Percentiles rank a stretch among this genome's conserved stretches.
Evolutionary conservation across 1,284 basidiomycete genomes (phyloP).

Genomic region (Ustilago crameri): DNA sequence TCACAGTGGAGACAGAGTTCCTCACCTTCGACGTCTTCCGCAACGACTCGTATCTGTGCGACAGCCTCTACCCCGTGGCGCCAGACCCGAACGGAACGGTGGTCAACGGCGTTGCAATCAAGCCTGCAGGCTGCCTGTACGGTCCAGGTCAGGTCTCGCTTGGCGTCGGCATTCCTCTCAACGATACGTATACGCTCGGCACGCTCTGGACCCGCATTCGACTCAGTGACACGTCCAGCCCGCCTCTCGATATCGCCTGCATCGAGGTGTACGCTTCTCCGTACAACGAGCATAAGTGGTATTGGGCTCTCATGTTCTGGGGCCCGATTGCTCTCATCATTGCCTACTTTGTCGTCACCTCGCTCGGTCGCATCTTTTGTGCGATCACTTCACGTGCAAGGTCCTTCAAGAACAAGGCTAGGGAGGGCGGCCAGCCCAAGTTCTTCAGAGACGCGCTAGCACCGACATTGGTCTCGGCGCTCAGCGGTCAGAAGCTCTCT

Average conservation of each 20-base stretch:
- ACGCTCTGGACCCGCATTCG: constrained; percentile 85
- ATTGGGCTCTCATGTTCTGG: constrained; percentile 84
- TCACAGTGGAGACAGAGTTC: constrained; percentile 52
- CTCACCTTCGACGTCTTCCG: constrained; percentile 58
- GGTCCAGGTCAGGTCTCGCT: constrained; percentile 80
- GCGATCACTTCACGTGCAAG: constrained; percentile 43
- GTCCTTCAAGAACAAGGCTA: constrained; percentile 57
- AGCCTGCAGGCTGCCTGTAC: constrained; percentile 53
- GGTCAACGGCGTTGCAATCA: constrained; percentile 32
- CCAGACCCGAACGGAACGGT: constrained; percentile 51
- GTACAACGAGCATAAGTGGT: constrained; percentile 76
- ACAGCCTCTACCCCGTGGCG: constrained; percentile 52
- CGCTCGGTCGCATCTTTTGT: constrained; percentile 75
- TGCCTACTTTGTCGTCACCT: constrained; percentile 82
- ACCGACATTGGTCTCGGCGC: constrained; percentile 77
- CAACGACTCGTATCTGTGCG: constrained; percentile 60
- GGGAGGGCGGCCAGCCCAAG: constrained; percentile 58
- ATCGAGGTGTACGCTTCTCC: constrained; percentile 82
- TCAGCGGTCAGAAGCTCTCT: constrained; percentile 88
- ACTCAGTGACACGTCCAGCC: constrained; percentile 81
- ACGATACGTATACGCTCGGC: constrained; percentile 77
- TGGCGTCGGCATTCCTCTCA: constrained; percentile 79
- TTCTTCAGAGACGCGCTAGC: constrained; percentile 55
- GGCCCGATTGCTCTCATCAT: constrained; percentile 79
- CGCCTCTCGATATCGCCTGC: constrained; percentile 80